A percentile compares a stretch with the other conserved stretches of the same genome.
phyloP scores from a whole-genome alignment of 495 filamentous ascomycete species.

The Entonaema liquescens region DNA sequence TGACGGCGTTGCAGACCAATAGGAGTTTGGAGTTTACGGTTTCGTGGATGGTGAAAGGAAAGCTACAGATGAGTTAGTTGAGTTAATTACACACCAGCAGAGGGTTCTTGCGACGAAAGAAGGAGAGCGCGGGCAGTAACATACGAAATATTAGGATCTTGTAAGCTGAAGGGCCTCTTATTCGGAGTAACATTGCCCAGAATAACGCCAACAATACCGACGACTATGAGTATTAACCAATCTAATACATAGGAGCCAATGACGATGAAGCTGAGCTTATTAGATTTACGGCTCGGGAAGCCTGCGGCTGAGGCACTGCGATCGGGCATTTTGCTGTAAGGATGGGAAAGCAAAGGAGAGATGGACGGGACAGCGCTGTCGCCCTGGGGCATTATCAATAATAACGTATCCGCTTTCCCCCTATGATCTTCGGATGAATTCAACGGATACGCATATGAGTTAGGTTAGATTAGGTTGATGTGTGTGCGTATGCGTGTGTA shows the following conservation, averaged over 20 bases:
- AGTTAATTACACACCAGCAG: slow-evolving; percentile 48
- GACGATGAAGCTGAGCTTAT: slow-evolving; percentile 45
- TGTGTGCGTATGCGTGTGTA: background rate
- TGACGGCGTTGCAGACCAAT: slow-evolving; percentile 62
- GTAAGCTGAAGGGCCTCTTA: slow-evolving; percentile 61
- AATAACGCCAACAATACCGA: slow-evolving; percentile 52
- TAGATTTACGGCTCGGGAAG: slow-evolving; percentile 33
- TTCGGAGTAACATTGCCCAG: slow-evolving; percentile 64
- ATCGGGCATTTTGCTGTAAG: slow-evolving; percentile 46
- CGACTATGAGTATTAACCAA: slow-evolving; percentile 55
- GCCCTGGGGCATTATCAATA: slow-evolving; percentile 39
- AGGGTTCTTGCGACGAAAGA: slow-evolving; percentile 61
- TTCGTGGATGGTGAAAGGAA: slow-evolving; percentile 78
- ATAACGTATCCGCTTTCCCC: slow-evolving; percentile 23
- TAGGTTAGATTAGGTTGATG: background rate
- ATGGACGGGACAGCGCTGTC: slow-evolving; percentile 24
- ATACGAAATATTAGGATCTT: slow-evolving; percentile 57
- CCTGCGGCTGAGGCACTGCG: slow-evolving; percentile 22
- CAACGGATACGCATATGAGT: background rate
- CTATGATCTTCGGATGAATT: slow-evolving; percentile 10
- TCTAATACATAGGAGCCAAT: slow-evolving; percentile 56
- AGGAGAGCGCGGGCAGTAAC: slow-evolving; percentile 25
- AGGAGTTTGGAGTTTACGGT: slow-evolving; percentile 70
- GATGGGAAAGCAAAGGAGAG: slow-evolving; percentile 36
- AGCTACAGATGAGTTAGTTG: slow-evolving; percentile 66